Evolutionary conservation across 495 filamentous ascomycete genomes (phyloP).

Genomic region (Symbiotaphrina buchneri): DNA sequence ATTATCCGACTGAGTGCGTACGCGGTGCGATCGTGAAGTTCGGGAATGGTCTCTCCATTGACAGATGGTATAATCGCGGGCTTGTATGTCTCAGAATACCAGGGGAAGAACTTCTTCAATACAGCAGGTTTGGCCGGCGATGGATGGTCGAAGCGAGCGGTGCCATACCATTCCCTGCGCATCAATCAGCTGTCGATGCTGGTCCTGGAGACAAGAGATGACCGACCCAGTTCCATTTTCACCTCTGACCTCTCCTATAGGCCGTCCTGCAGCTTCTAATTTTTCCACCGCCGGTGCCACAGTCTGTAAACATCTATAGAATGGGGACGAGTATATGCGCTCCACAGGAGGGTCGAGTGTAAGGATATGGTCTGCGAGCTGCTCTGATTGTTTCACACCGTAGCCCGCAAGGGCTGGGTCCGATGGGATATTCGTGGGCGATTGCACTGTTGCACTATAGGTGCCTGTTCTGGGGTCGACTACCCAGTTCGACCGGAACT

Average conservation of each 20-base stretch:
- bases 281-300: slow-evolving; percentile 43
- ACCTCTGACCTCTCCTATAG: slow-evolving; percentile 29
- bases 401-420: slow-evolving; percentile 77
- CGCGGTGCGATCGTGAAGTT: slow-evolving; percentile 63
- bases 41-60: slow-evolving; percentile 52
- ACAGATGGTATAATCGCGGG: slow-evolving; percentile 33
- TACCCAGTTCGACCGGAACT: slow-evolving; percentile 82
- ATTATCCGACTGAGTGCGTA: slow-evolving; percentile 49
- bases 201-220: neutral
- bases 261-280: slow-evolving; percentile 15
- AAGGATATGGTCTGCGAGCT: slow-evolving; percentile 46
- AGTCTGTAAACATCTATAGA: slow-evolving; percentile 85
- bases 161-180: slow-evolving; percentile 70
- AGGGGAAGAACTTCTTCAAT: slow-evolving; percentile 42
- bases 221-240: slow-evolving; percentile 53
- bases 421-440: slow-evolving; percentile 64
- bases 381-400: slow-evolving; percentile 61
- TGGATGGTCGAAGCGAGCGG: slow-evolving; percentile 62
- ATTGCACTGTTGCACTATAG: slow-evolving; percentile 43
- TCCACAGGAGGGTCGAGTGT: slow-evolving; percentile 41
- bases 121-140: slow-evolving; percentile 35
- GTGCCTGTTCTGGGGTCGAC: slow-evolving; percentile 57
- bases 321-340: slow-evolving; percentile 63
- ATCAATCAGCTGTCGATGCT: neutral
- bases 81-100: slow-evolving; percentile 21